Percentiles rank a stretch among this genome's conserved stretches.
Conservation (phyloP, 2,329 filamentous ascomycete genomes). For the Zymoseptoria ardabiliae region DNA sequence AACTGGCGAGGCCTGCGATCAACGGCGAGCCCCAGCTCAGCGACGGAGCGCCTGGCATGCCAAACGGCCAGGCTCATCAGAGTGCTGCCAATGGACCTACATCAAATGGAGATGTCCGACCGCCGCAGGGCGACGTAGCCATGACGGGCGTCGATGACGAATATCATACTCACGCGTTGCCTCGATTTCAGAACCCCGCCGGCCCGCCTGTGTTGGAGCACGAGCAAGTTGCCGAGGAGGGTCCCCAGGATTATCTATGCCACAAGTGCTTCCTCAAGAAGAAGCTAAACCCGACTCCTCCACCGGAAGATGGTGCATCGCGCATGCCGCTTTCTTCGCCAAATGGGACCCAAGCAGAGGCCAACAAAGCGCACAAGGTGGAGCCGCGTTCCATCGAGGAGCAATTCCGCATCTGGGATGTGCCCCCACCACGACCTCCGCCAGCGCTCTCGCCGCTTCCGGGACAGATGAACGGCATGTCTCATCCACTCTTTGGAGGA, state of each 20-base stretch:
- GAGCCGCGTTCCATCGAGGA: conserved; percentile 16
- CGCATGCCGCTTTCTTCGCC: conserved; percentile 5
- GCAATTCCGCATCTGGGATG: conserved; percentile 24
- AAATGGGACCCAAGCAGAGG: not conserved
- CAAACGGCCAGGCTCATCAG: conserved; percentile 3
- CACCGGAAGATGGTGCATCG: conserved; percentile 26
- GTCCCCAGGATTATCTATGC: conserved; percentile 33
- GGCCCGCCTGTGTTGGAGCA: conserved; percentile 10
- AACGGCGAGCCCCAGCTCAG: conserved; percentile 8
- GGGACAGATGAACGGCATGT: conserved; percentile 7
- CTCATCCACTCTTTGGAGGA: not conserved
- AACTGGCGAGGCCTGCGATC: conserved; percentile 4
- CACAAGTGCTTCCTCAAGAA: conserved; percentile 44
- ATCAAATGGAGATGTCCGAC: conserved; percentile 12
- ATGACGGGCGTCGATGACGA: conserved; percentile 14
- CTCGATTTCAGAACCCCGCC: conserved; percentile 19
- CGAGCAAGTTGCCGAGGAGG: conserved; percentile 6
- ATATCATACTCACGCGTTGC: conserved; percentile 21
- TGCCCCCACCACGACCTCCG: conserved; percentile 15
- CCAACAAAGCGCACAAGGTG: not conserved
- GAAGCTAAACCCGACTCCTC: conserved; percentile 32
- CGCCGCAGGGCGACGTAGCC: conserved; percentile 6
- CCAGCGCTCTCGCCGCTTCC: conserved; percentile 9
- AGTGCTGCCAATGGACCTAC: conserved; percentile 6
- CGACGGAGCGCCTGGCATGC: conserved; percentile 4